Percentiles rank a stretch among this genome's conserved stretches.
Conservation (phyloP, 371 early-diverging fungal species). For the Saksenaea vasiformis region DNA sequence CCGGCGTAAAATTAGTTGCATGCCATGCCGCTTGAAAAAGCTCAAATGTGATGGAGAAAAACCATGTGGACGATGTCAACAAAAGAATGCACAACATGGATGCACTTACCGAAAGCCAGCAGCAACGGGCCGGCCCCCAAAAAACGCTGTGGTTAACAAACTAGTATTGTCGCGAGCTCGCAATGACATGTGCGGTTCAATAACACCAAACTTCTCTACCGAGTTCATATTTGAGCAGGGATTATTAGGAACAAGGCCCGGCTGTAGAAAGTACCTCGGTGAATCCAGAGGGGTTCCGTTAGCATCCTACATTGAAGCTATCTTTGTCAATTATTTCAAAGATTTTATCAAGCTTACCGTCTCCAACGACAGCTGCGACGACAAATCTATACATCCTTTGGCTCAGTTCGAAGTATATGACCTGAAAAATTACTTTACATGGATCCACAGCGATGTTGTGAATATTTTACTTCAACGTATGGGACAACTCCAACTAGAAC, state of each 20-base stretch:
- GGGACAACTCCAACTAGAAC: constrained; percentile 10
- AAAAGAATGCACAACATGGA: constrained; percentile 6
- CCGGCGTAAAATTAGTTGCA: constrained; percentile 24
- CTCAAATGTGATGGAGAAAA: constrained; percentile 31
- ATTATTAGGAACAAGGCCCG: not conserved
- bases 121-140: constrained; percentile 32
- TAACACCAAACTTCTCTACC: not conserved
- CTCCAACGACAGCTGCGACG: not conserved
- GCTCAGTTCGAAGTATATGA: constrained; percentile 9
- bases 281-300: not conserved
- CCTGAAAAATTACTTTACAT: constrained; percentile 20
- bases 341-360: not conserved
- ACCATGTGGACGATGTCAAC: constrained; percentile 24
- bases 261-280: not conserved
- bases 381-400: not conserved
- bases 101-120: constrained; percentile 27
- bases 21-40: constrained; percentile 26
- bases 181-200: not conserved
- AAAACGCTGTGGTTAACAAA: constrained; percentile 38
- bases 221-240: constrained; percentile 28
- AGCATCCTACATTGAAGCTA: constrained; percentile 4
- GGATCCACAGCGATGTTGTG: constrained; percentile 18
- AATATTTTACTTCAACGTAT: constrained; percentile 14
- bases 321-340: constrained; percentile 6
- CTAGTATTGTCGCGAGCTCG: constrained; percentile 12